These are phyloP conservation scores for Blastosporella zonata DNA, from an alignment of 1,284 basidiomycete species.

Conservation along the genomic window DNA sequence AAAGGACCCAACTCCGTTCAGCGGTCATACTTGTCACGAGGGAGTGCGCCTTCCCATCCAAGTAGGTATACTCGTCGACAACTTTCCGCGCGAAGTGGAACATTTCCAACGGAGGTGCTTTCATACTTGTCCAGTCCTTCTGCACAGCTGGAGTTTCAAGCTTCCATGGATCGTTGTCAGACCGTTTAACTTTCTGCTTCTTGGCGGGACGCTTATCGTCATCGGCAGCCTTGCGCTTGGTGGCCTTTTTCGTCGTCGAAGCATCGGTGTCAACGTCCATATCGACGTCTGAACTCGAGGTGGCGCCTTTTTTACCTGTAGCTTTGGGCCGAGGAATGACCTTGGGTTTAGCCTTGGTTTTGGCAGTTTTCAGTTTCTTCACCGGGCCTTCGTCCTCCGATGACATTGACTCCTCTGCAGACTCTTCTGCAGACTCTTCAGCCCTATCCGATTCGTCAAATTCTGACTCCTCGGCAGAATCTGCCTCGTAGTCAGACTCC, in stretches of 20 bases:
- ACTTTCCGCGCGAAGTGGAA: slow-evolving; percentile 89
- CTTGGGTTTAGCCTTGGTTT: slow-evolving; percentile 19
- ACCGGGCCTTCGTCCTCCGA: slow-evolving; percentile 21
- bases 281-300: slow-evolving; percentile 32
- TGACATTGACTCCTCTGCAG: slow-evolving; percentile 2
- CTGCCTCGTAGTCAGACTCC: slow-evolving; percentile 43
- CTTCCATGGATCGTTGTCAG: slow-evolving; percentile 79
- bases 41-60: slow-evolving; percentile 77
- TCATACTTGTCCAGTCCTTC: slow-evolving; percentile 77
- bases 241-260: slow-evolving; percentile 39
- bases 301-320: slow-evolving; percentile 17
- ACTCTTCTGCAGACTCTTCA: slow-evolving; percentile 5
- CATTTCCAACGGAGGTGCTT: slow-evolving; percentile 83
- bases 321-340: slow-evolving; percentile 19
- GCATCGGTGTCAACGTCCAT: slow-evolving; percentile 59
- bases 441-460: background rate
- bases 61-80: slow-evolving; percentile 94
- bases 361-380: slow-evolving; percentile 23
- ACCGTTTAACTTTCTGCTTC: slow-evolving; percentile 64
- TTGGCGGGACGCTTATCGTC: slow-evolving; percentile 51
- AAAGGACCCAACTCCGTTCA: slow-evolving; percentile 90
- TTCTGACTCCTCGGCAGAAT: slow-evolving; percentile 25
- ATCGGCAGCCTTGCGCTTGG: slow-evolving; percentile 48
- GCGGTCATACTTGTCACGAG: slow-evolving; percentile 78
- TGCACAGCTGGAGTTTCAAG: slow-evolving; percentile 62